phyloP scores from a whole-genome alignment of 2,329 filamentous ascomycete genomes.

The Fusarium dlaminii region DNA sequence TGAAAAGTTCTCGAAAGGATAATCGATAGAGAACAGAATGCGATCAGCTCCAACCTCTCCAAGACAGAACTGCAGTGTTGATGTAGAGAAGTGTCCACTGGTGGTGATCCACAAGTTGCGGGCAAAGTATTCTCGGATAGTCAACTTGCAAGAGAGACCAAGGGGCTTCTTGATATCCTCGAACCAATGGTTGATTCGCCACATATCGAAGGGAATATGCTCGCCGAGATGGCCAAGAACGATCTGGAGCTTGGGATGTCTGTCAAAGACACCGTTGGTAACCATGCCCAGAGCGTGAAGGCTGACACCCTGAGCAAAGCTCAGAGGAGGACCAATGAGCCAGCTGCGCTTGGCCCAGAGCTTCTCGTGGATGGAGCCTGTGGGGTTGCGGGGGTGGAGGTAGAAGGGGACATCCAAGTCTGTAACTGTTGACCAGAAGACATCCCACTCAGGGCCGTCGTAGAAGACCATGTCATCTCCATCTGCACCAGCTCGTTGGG shows the following conservation, averaged over 20 bases:
- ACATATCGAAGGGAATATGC: constrained; percentile 60
- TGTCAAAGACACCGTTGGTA: constrained; percentile 61
- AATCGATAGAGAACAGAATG: constrained; percentile 63
- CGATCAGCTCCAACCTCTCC: constrained; percentile 59
- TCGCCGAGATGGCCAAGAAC: constrained; percentile 61
- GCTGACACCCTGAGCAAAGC: constrained; percentile 67
- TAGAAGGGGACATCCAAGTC: constrained; percentile 73
- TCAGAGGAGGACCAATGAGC: constrained; percentile 67
- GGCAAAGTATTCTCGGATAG: constrained; percentile 62
- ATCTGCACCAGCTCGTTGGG: constrained; percentile 65
- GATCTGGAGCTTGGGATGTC: constrained; percentile 56
- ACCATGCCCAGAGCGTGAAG: constrained; percentile 65
- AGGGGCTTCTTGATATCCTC: constrained; percentile 64
- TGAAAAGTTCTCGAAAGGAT: constrained; percentile 60
- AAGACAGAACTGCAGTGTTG: constrained; percentile 60
- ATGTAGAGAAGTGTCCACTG: constrained; percentile 64
- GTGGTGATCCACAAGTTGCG: constrained; percentile 67
- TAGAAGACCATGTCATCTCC: constrained; percentile 72
- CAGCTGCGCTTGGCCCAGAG: constrained; percentile 67
- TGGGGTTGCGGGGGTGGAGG: constrained; percentile 68
- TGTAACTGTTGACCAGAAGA: constrained; percentile 67
- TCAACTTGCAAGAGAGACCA: constrained; percentile 58
- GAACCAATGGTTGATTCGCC: constrained; percentile 64
- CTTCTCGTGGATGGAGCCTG: constrained; percentile 64
- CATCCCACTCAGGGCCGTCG: constrained; percentile 67